Evolutionary conservation across 2,329 filamentous ascomycete genomes (phyloP).

Genomic region (Sporothrix mexicana): DNA sequence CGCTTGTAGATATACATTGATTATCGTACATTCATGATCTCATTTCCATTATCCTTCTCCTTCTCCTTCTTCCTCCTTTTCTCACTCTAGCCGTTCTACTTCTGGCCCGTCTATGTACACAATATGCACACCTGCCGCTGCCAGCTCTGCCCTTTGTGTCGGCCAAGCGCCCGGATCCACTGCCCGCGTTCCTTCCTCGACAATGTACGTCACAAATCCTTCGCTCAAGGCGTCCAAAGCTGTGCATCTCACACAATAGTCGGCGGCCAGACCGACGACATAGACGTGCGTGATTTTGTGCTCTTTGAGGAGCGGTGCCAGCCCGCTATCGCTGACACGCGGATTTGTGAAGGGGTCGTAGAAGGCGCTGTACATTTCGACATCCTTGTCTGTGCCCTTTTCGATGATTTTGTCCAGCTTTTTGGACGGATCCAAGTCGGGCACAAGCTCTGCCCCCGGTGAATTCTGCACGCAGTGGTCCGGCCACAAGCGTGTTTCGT

Average conservation of each 20-base stretch:
- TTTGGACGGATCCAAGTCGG: constrained; percentile 65
- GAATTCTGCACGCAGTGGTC: constrained; percentile 83
- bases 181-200: constrained; percentile 78
- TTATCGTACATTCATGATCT: neutral
- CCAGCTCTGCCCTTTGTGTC: constrained; percentile 59
- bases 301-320: constrained; percentile 63
- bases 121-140: constrained; percentile 64
- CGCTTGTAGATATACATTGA: neutral
- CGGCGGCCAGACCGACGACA: constrained; percentile 82
- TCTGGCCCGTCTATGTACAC: constrained; percentile 63
- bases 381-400: constrained; percentile 74
- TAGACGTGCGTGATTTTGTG: constrained; percentile 75
- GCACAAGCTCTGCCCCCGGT: constrained; percentile 72
- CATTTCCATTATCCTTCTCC: neutral
- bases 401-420: constrained; percentile 71
- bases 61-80: neutral
- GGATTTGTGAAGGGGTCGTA: constrained; percentile 75
- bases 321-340: constrained; percentile 64
- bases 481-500: constrained; percentile 81
- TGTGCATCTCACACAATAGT: constrained; percentile 86
- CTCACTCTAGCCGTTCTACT: constrained; percentile 48
- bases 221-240: constrained; percentile 77
- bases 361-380: constrained; percentile 97
- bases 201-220: constrained; percentile 77
- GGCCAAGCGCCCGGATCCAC: constrained; percentile 70